A percentile compares a stretch with the other conserved stretches of the same genome.
phyloP scores from a whole-genome alignment of 2,329 filamentous ascomycete genomes.

The Colletotrichum sp. region DNA sequence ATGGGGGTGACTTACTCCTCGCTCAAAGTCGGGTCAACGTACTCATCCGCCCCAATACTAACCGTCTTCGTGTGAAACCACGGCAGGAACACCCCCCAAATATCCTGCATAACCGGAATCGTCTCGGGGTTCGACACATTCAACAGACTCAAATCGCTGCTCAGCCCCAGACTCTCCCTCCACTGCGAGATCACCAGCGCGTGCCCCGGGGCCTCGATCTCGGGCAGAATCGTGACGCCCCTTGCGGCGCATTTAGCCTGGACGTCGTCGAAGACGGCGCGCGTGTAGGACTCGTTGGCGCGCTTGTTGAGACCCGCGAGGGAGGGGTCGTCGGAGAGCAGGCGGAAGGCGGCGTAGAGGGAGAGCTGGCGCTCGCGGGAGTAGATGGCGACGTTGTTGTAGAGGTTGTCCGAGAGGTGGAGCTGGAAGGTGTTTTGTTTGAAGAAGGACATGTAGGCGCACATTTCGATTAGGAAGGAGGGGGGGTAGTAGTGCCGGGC shows the following conservation, averaged over 20 bases:
- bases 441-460: conserved; percentile 65
- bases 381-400: conserved; percentile 55
- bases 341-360: conserved; percentile 60
- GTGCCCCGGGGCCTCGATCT: conserved; percentile 66
- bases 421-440: conserved; percentile 66
- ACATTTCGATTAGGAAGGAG: conserved; percentile 60
- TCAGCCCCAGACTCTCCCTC: conserved; percentile 59
- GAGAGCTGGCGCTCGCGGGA: conserved; percentile 49
- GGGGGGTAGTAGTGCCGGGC: conserved; percentile 62
- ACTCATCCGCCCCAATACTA: conserved; percentile 62
- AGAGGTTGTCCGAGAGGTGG: conserved; percentile 63
- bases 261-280: conserved; percentile 55
- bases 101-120: conserved; percentile 53
- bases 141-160: conserved; percentile 51
- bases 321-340: conserved; percentile 52
- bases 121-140: conserved; percentile 50
- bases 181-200: conserved; percentile 62
- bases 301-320: conserved; percentile 55
- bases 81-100: conserved; percentile 58
- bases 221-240: conserved; percentile 63
- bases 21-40: conserved; percentile 38
- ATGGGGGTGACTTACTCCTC: conserved; percentile 28
- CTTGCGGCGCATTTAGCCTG: conserved; percentile 56
- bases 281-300: conserved; percentile 60
- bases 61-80: conserved; percentile 62